Conservation (phyloP, 2,329 filamentous ascomycete genomes). For the Paraphaeosphaeria minitans region DNA sequence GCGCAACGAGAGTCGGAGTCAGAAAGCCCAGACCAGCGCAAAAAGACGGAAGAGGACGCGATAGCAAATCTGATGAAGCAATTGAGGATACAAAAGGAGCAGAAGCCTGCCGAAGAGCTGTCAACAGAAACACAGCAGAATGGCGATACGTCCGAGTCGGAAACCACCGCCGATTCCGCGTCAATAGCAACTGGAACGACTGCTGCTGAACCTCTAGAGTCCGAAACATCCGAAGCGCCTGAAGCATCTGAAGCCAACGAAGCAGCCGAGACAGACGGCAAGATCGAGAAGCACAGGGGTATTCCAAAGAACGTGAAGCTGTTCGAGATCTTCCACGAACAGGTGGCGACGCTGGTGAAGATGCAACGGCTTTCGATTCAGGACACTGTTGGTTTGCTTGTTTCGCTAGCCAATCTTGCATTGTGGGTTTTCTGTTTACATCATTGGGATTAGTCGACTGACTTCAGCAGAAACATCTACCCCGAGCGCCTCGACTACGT, state of each 20-base stretch:
- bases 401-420: slow-evolving; percentile 91
- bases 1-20: slow-evolving; percentile 84
- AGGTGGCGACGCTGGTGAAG: slow-evolving; percentile 91
- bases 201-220: slow-evolving; percentile 25
- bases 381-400: slow-evolving; percentile 89
- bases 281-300: slow-evolving; percentile 55
- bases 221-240: slow-evolving; percentile 45
- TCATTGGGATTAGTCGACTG: slow-evolving; percentile 21
- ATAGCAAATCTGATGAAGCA: slow-evolving; percentile 78
- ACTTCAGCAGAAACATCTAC: slow-evolving; percentile 74
- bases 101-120: slow-evolving; percentile 39
- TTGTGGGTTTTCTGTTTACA: slow-evolving; percentile 57
- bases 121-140: slow-evolving; percentile 37
- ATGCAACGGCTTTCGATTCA: slow-evolving; percentile 89
- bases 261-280: slow-evolving; percentile 48
- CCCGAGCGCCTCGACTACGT: slow-evolving; percentile 92
- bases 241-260: slow-evolving; percentile 42
- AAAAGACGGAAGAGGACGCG: slow-evolving; percentile 83
- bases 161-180: slow-evolving; percentile 32
- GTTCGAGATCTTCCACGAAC: slow-evolving; percentile 96
- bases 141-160: slow-evolving; percentile 39
- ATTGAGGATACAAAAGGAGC: slow-evolving; percentile 70
- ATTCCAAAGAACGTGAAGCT: slow-evolving; percentile 82
- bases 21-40: slow-evolving; percentile 71
- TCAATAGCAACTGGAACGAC: slow-evolving; percentile 38